Percentiles rank a stretch among this genome's conserved stretches.
Conservation (phyloP, 169 alveolate species). For the Eimeria praecox region DNA sequence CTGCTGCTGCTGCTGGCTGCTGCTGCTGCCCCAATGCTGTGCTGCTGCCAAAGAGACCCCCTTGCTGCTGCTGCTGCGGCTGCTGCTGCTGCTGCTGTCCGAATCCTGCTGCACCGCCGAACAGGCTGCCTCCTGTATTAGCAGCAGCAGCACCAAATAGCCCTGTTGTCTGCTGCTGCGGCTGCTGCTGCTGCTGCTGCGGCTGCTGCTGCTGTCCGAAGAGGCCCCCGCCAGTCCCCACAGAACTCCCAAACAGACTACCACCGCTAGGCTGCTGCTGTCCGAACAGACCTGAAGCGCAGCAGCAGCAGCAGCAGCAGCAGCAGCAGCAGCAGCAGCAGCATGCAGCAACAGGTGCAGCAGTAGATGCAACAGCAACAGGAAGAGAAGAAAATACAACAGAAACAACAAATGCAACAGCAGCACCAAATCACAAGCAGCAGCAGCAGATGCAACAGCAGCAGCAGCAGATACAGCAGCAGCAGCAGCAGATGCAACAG, state of each 20-base stretch:
- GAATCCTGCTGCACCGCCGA: not conserved
- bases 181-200: conserved; percentile 65
- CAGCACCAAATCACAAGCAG: not conserved
- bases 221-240: conserved; percentile 67
- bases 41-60: conserved; percentile 41
- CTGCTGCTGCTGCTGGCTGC: conserved; percentile 60
- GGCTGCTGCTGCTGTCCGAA: conserved; percentile 77
- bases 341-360: not conserved
- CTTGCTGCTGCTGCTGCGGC: conserved; percentile 76
- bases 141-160: conserved; percentile 29
- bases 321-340: conserved; percentile 25
- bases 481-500: too few relatives aligned
- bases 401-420: not conserved
- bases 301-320: conserved; percentile 52
- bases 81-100: conserved; percentile 68
- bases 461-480: too few relatives aligned
- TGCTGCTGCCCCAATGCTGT: conserved; percentile 66
- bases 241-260: conserved; percentile 62
- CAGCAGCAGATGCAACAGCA: too few relatives aligned
- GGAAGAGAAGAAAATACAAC: not conserved
- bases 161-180: conserved; percentile 19
- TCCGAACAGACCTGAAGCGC: conserved; percentile 1
- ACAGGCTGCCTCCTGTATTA: not conserved
- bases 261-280: conserved; percentile 58
- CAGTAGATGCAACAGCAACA: not conserved